Base-by-base conservation (phyloP, 225 moss, liverwort and hornwort genomes). In the Thuidium tamariscinum region DNA sequence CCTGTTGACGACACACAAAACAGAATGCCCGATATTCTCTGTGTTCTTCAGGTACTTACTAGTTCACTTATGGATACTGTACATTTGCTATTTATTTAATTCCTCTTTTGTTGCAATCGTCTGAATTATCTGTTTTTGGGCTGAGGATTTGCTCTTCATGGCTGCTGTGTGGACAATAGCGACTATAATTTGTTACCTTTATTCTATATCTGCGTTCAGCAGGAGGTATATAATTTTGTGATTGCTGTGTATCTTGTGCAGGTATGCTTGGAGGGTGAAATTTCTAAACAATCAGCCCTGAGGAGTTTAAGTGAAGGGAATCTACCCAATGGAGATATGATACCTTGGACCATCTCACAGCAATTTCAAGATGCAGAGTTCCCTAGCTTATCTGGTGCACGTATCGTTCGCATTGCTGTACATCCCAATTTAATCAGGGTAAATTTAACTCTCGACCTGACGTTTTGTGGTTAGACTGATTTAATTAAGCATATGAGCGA, bases 291-390 rank as follows among this genome's bases (percentile, higher is more conserved):
- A 81, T 98, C 98, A 77, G 91, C 95, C 34, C 32, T 97, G 89
- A 95, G 88, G 87, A 95, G 98, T 89, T 85, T 98, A 84, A 92
- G 93, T 90, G 95, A 98, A 89, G 98, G 97, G 49, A 98, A 98
- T 89, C 90, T 96, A 86, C 97, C 98, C 48, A 95, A 95, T 85
- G 98, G 97, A 83, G 98, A 98, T 83, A 94, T 98, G 85, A 97
- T 98, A 77, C 98, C 98, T 71, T 98, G 98, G 98, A 98, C 98
- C 57, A 63, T 97, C 59, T 97, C 97, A n/a, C 98, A 97, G 81
- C 98, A 98, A 83, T 98, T 97, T 65, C 98, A 98, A 92, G 98
- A 98, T 90, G 89, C 94, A n/a, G 98, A 97, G 88, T 97, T 98
- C 76, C 97, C 98, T 60, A 94, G 94, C 76, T 92, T 98, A 69